These are phyloP conservation scores for Xylariaceae sp. DNA, from an alignment of 2,329 filamentous ascomycete species.

Conservation along the genomic window DNA sequence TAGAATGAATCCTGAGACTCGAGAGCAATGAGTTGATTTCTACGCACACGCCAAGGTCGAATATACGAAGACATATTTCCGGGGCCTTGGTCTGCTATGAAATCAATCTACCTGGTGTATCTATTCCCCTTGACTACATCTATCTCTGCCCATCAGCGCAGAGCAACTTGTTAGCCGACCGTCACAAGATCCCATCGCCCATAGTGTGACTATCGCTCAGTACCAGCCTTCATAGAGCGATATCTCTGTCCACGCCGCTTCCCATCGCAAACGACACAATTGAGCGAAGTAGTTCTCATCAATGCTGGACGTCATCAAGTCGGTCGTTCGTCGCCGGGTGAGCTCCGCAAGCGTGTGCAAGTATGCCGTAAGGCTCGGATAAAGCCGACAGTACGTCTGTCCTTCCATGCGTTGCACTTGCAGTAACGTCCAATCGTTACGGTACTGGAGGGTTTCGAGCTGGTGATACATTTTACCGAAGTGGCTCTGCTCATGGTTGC, in stretches of 20 bases:
- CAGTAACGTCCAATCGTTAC: background rate
- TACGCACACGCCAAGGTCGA: too few species aligned
- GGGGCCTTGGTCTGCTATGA: too few species aligned
- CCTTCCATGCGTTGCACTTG: background rate
- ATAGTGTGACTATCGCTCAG: background rate
- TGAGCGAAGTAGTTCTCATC: background rate
- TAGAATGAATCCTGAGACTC: too few species aligned
- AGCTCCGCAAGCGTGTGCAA: conserved; percentile 6
- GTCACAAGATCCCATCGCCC: too few species aligned
- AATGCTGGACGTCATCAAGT: background rate
- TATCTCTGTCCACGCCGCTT: background rate
- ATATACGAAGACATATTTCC: too few species aligned
- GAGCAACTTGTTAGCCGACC: too few species aligned
- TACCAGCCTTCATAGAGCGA: background rate
- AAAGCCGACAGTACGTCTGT: background rate
- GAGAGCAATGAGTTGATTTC: too few species aligned
- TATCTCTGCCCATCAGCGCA: too few species aligned
- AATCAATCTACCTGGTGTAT: too few species aligned
- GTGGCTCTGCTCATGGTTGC: background rate
- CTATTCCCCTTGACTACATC: too few species aligned
- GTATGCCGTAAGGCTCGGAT: conserved; percentile 11
- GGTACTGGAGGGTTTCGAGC: background rate
- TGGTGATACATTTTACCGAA: background rate
- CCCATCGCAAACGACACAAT: background rate
- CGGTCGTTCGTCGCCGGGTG: background rate